phyloP scores from a whole-genome alignment of 2,329 filamentous ascomycete genomes.

The Blastomyces emzantsi region DNA sequence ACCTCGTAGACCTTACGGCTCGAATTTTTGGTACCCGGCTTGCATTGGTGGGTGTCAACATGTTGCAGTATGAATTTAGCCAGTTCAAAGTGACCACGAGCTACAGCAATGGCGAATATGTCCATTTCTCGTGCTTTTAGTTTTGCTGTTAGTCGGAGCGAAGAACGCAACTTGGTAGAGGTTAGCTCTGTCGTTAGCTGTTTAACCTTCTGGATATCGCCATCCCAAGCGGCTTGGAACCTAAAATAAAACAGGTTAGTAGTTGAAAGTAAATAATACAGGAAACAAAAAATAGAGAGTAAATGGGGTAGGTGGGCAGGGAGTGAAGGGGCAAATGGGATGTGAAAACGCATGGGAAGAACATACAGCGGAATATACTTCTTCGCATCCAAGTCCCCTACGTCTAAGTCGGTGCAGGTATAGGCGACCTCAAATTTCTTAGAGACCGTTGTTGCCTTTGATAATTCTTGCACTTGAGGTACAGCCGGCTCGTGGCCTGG shows the following conservation, averaged over 20 bases:
- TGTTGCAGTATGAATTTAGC: conserved; percentile 63
- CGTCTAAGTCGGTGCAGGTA: conserved; percentile 40
- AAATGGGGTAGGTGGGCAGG: not conserved
- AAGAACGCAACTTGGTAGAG: conserved; percentile 44
- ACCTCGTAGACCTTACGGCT: conserved; percentile 33
- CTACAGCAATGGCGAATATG: conserved; percentile 60
- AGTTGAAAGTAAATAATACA: not conserved
- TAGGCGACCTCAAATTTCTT: conserved; percentile 42
- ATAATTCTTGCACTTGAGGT: not conserved
- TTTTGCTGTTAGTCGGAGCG: conserved; percentile 54
- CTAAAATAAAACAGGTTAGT: conserved; percentile 7
- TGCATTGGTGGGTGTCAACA: conserved; percentile 54
- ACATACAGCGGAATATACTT: conserved; percentile 23
- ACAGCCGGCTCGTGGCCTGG: conserved; percentile 35
- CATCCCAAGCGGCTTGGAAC: conserved; percentile 56
- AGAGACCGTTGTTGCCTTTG: not conserved
- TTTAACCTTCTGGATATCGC: conserved; percentile 53
- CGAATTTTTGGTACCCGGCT: conserved; percentile 43
- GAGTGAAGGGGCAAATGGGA: not conserved
- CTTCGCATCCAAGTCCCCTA: conserved; percentile 50
- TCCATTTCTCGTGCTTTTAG: conserved; percentile 44
- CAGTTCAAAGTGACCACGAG: conserved; percentile 55
- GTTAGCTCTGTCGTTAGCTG: conserved; percentile 23
- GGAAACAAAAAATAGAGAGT: not conserved
- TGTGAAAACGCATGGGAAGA: not conserved